Conservation (phyloP, 2,329 filamentous ascomycete species). For the Trichoderma atrobrunneum region DNA sequence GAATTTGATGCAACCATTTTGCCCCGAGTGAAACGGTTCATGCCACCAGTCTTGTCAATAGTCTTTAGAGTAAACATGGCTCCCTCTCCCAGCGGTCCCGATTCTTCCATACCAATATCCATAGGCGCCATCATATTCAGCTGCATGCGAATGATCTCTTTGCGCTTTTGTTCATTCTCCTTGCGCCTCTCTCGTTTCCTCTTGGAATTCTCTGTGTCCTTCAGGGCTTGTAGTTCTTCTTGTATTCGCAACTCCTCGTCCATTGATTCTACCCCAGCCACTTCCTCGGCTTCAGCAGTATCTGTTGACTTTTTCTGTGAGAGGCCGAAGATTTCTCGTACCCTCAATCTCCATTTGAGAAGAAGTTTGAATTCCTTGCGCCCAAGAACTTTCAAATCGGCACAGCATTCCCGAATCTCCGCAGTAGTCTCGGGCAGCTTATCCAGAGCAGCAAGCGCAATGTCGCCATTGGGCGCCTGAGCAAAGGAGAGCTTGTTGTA, state of each 20-base stretch:
- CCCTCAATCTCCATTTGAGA: slow-evolving; percentile 83
- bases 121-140: slow-evolving; percentile 95
- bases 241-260: slow-evolving; percentile 91
- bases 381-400: slow-evolving; percentile 84
- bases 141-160: slow-evolving; percentile 93
- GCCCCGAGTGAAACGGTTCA: slow-evolving; percentile 61
- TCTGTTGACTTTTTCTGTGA: slow-evolving; percentile 64
- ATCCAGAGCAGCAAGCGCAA: slow-evolving; percentile 80
- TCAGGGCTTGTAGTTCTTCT: slow-evolving; percentile 78
- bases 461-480: slow-evolving; percentile 75
- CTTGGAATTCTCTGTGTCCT: slow-evolving; percentile 71
- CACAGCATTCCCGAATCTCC: slow-evolving; percentile 75
- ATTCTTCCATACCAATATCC: slow-evolving; percentile 91
- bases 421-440: slow-evolving; percentile 83
- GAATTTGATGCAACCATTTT: slow-evolving; percentile 70
- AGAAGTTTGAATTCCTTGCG: slow-evolving; percentile 92
- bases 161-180: slow-evolving; percentile 92
- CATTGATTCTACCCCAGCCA: slow-evolving; percentile 83
- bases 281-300: slow-evolving; percentile 57
- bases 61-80: slow-evolving; percentile 83
- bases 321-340: slow-evolving; percentile 88
- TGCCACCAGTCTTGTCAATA: slow-evolving; percentile 71
- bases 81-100: slow-evolving; percentile 73
- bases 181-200: slow-evolving; percentile 81
- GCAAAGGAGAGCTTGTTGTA: slow-evolving; percentile 82